Evolutionary conservation across 2,329 filamentous ascomycete genomes (phyloP), one percentile per base, ranked within the genome.

Genomic region (Pestalotiopsis sp.): DNA sequence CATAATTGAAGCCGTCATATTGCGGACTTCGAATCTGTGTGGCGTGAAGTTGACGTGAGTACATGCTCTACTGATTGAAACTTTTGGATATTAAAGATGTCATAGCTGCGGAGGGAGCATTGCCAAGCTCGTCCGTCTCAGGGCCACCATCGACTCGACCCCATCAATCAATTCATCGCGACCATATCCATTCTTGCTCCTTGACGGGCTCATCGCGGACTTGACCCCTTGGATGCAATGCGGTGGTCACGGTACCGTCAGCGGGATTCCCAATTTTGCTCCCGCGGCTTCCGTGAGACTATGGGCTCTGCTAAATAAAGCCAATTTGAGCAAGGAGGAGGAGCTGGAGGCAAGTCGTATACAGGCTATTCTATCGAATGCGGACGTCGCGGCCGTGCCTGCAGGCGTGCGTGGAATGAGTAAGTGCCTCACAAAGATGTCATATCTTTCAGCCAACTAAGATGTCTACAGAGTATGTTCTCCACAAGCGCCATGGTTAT

Each of bases 171-270:
- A 69, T 13, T 49, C 12, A 14, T 45, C 14, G 36, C 68, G 73
- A 38, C 61, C 68, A 17, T 73, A 72, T 57, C 73, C 71, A 2
- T 74, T 75, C 49, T 60, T 75, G 27, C 66, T 75, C 2, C 67
- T 75, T 20, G 73, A 75, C 41, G 73, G 73, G 12, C 61, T 75
- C 4, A 74, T 75, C 64, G 73, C 73, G 3, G 73, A 75, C 64
- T 64, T 75, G 17, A 74, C 72, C 6, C 73, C 73, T 7, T 75
- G 73, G 73, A 70, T 73, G 71, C 67, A 73, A 68, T 73, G 71
- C 66, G 73, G 71, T 38, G 73, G 73, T 11, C 73, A 75, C 68
- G 73, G 73, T 73, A 59, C 57, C 57, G 57, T 59, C 11, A 74
- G 73, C 64, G 73, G 73, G 3, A 73, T 74, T 36, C 72, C 73